Conservation (phyloP, 805 yeast genomes). For the Ogataea salicorniae region DNA sequence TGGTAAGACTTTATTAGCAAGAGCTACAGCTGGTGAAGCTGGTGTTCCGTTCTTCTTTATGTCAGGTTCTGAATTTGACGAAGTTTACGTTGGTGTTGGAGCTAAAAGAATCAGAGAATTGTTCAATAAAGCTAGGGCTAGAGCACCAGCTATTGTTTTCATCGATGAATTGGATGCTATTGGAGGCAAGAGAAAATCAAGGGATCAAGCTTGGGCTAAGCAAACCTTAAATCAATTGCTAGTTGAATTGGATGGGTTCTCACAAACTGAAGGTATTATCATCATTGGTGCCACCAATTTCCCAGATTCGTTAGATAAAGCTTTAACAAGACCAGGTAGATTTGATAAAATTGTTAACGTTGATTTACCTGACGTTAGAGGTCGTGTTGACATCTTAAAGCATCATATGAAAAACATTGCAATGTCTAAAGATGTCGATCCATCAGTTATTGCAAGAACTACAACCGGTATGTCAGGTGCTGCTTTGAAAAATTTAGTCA, state of each 20-base stretch:
- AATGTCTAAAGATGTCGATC: constrained; percentile 77
- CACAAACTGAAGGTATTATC: constrained; percentile 88
- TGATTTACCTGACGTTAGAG: constrained; percentile 96
- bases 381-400: constrained; percentile 85
- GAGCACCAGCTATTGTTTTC: constrained; percentile 95
- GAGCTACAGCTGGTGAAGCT: constrained; percentile 99
- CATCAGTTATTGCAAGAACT: constrained; percentile 88
- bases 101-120: constrained; percentile 96
- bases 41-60: constrained; percentile 97
- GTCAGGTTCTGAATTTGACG: constrained; percentile 98
- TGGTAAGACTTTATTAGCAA: constrained; percentile 92
- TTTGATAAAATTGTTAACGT: constrained; percentile 95
- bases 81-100: constrained; percentile 97
- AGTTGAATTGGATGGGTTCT: constrained; percentile 93
- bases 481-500: constrained; percentile 88
- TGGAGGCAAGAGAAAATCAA: constrained; percentile 96
- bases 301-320: constrained; percentile 95
- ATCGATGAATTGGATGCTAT: constrained; percentile 98
- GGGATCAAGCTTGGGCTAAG: constrained; percentile 96
- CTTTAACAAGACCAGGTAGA: constrained; percentile 72
- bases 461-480: constrained; percentile 99
- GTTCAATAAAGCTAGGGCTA: constrained; percentile 86
- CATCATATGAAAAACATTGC: constrained; percentile 93
- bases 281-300: constrained; percentile 98
- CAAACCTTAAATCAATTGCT: constrained; percentile 94